Evolutionary conservation across 768 basidiomycete genomes (phyloP).

Genomic region (Albatrellus ellisii): DNA sequence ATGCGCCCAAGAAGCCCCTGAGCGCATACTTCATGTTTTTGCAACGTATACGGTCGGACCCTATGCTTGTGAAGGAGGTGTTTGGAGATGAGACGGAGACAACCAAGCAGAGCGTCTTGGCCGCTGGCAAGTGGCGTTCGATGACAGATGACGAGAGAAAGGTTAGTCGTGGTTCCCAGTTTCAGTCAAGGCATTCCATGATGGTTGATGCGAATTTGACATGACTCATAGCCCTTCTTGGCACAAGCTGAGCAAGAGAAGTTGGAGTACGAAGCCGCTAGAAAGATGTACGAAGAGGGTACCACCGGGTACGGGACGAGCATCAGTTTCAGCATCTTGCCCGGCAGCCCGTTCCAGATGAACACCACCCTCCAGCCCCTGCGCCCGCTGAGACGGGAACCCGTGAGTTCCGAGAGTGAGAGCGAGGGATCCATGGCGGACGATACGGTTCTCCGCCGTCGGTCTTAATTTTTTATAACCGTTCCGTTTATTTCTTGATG

Average conservation of each 20-base stretch:
- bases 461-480: conserved; percentile 1
- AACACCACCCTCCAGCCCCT: conserved; percentile 25
- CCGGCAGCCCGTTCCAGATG: conserved; percentile 42
- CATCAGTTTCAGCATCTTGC: conserved; percentile 76
- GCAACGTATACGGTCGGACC: conserved; percentile 76
- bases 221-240: conserved; percentile 60
- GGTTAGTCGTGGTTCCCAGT: conserved; percentile 31
- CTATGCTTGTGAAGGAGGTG: conserved; percentile 58
- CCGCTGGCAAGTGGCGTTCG: conserved; percentile 85
- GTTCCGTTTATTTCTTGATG: conserved; percentile 1
- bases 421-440: conserved; percentile 34
- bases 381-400: conserved; percentile 37
- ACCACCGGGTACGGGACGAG: conserved; percentile 51
- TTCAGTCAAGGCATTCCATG: conserved; percentile 10
- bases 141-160: conserved; percentile 91
- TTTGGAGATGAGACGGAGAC: conserved; percentile 90
- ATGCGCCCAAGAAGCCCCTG: conserved; percentile 92
- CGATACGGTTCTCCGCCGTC: conserved; percentile 3
- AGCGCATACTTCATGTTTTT: conserved; percentile 94
- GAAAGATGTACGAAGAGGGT: conserved; percentile 80
- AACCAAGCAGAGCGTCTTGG: conserved; percentile 87
- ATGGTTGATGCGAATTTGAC: conserved; percentile 10
- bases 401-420: conserved; percentile 53
- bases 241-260: conserved; percentile 93
- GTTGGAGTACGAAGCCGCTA: conserved; percentile 80